phyloP scores from a whole-genome alignment of 2,329 filamentous ascomycete genomes.

The Huntiella abstrusa region DNA sequence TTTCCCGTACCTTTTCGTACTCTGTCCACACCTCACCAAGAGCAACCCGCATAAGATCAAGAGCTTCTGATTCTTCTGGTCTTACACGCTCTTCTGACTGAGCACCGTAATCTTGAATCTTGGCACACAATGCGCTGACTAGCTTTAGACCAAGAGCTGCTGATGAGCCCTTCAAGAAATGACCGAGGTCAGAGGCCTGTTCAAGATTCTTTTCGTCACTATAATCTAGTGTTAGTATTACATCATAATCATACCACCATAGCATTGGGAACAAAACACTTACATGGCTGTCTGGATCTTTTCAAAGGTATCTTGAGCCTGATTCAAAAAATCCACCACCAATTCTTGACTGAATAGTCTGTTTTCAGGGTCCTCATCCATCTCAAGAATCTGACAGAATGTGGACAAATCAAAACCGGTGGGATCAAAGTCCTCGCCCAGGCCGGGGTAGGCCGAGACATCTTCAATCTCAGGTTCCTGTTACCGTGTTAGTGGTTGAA shows the following conservation, averaged over 20 bases:
- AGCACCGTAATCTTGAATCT: constrained; percentile 85
- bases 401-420: constrained; percentile 53
- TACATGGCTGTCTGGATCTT: constrained; percentile 75
- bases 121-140: constrained; percentile 83
- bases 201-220: constrained; percentile 51
- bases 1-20: constrained; percentile 52
- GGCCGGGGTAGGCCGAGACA: constrained; percentile 30
- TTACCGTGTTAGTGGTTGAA: background rate
- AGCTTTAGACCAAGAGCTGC: constrained; percentile 82
- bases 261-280: constrained; percentile 21
- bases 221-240: constrained; percentile 5
- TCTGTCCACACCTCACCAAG: constrained; percentile 56
- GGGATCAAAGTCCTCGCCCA: constrained; percentile 36
- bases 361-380: constrained; percentile 81
- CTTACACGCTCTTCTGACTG: constrained; percentile 58
- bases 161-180: constrained; percentile 94
- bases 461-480: constrained; percentile 18
- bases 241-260: background rate
- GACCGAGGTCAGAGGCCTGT: constrained; percentile 67
- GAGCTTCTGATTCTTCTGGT: constrained; percentile 49
- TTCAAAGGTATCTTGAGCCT: constrained; percentile 68
- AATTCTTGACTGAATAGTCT: constrained; percentile 78
- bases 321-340: constrained; percentile 81
- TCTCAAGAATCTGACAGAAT: constrained; percentile 92
- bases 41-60: constrained; percentile 51